Conservation (phyloP, 371 early-diverging fungal species). For the Haplosporangium sp. region DNA sequence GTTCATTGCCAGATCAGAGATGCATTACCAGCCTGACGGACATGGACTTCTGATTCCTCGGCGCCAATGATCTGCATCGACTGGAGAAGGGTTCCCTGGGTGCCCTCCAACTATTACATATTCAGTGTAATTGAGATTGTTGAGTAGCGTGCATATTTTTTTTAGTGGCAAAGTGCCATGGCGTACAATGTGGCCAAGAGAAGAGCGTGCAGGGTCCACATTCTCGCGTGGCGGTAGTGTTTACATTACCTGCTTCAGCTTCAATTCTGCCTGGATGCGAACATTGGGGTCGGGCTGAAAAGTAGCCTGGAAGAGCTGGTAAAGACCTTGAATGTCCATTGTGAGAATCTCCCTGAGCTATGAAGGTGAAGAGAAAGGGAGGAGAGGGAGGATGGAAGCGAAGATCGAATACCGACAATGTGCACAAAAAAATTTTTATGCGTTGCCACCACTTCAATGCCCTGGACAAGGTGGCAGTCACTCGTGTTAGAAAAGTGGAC, state of each 20-base stretch:
- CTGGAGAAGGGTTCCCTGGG: conserved; percentile 74
- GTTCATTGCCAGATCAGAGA: no score
- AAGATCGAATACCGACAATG: not conserved
- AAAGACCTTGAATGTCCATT: conserved; percentile 55
- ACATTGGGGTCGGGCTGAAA: conserved; percentile 83
- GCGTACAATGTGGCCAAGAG: conserved; percentile 1
- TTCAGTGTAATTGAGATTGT: not conserved
- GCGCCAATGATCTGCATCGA: conserved; percentile 78
- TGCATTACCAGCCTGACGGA: conserved; percentile 80
- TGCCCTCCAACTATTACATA: conserved; percentile 62
- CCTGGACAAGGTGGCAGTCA: not conserved
- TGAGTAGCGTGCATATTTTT: not conserved
- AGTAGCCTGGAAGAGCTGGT: conserved; percentile 80
- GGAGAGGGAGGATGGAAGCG: not conserved
- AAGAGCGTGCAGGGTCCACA: conserved; percentile 1
- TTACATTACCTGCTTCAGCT: conserved; percentile 59
- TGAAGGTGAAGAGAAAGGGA: not conserved
- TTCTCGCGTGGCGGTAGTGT: not conserved
- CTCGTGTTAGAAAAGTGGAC: no score
- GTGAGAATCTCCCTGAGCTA: conserved; percentile 7
- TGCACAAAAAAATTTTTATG: conserved; percentile 8
- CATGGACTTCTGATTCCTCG: conserved; percentile 68
- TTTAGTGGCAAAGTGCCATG: conserved; percentile 5
- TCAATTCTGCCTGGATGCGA: conserved; percentile 78
- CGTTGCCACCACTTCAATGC: conserved; percentile 10